Percentiles rank a stretch among this genome's conserved stretches.
These are phyloP conservation scores for Salix koriyanagi DNA, from an alignment of 345 rosid genomes.

Conservation along the genomic window DNA sequence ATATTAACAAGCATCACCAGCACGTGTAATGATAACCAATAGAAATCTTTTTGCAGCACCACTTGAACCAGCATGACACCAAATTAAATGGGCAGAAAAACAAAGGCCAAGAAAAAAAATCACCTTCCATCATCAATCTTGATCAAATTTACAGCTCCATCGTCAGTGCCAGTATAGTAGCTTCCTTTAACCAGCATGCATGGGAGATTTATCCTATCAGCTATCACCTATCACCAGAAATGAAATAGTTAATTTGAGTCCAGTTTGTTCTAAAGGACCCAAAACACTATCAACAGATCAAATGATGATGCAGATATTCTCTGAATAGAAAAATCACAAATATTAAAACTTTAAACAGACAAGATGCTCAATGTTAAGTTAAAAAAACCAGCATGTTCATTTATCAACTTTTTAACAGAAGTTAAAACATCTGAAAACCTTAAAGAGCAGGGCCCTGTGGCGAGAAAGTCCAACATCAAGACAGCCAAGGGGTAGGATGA, in stretches of 20 bases:
- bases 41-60: not conserved
- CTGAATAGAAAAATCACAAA: not conserved
- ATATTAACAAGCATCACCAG: not conserved
- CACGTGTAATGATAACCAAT: not conserved
- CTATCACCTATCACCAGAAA: slow-evolving; percentile 61
- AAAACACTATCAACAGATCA: not conserved
- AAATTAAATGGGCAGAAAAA: not conserved
- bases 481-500: slow-evolving; percentile 76
- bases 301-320: not conserved
- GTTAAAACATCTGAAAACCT: slow-evolving; percentile 44
- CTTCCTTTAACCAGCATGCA: slow-evolving; percentile 94
- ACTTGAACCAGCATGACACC: not conserved
- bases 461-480: slow-evolving; percentile 93
- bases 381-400: not conserved
- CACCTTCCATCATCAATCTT: slow-evolving; percentile 72
- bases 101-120: not conserved
- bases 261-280: slow-evolving; percentile 4
- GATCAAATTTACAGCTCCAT: slow-evolving; percentile 88
- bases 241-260: slow-evolving; percentile 22
- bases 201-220: slow-evolving; percentile 83
- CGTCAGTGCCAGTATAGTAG: slow-evolving; percentile 95
- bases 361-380: not conserved
- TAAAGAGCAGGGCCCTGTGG: slow-evolving; percentile 92
- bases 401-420: slow-evolving; percentile 4
- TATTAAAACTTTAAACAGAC: not conserved